Percentiles rank a stretch among this genome's conserved stretches.
These are phyloP conservation scores for Adansonia gregorii DNA, from an alignment of 441 rosid genomes.

Conservation along the genomic window DNA sequence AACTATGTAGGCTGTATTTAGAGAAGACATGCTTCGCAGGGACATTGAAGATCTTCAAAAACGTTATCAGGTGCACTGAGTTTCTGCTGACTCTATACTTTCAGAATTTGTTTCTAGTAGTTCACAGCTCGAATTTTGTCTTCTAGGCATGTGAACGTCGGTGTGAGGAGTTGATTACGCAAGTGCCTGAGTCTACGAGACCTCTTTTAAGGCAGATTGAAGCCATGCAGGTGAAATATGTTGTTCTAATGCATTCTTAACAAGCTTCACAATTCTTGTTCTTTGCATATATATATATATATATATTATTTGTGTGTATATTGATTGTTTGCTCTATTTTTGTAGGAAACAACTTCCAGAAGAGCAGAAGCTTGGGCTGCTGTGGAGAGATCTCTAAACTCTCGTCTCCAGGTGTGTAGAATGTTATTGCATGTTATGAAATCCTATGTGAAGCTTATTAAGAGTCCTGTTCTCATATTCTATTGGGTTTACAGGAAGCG, in stretches of 20 bases:
- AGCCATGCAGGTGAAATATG: constrained; percentile 82
- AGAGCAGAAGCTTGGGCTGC: constrained; percentile 97
- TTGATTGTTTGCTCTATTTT: constrained; percentile 31
- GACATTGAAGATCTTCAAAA: constrained; percentile 91
- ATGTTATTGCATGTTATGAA: constrained; percentile 23
- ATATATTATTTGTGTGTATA: constrained; percentile 18
- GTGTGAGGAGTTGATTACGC: constrained; percentile 94
- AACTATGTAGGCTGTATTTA: constrained; percentile 65
- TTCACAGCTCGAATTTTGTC: constrained; percentile 22
- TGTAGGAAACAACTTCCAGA: constrained; percentile 85
- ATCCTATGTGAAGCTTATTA: not conserved
- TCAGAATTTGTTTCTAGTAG: constrained; percentile 19
- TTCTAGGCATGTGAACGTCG: constrained; percentile 95
- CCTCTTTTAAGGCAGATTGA: constrained; percentile 97
- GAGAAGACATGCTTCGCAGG: constrained; percentile 77
- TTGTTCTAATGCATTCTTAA: constrained; percentile 25
- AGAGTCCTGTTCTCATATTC: constrained; percentile 20
- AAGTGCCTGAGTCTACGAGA: constrained; percentile 98
- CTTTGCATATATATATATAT: constrained; percentile 4
- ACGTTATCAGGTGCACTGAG: constrained; percentile 77
- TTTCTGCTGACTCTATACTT: constrained; percentile 10
- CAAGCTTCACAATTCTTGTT: constrained; percentile 23
- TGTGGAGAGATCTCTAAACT: constrained; percentile 87
- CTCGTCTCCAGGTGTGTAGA: constrained; percentile 78
- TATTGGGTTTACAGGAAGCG: constrained; percentile 70